Percentiles rank a stretch among this genome's conserved stretches.
Conservation (phyloP, 305 asterid species). For the Fraxinus dipetala region DNA sequence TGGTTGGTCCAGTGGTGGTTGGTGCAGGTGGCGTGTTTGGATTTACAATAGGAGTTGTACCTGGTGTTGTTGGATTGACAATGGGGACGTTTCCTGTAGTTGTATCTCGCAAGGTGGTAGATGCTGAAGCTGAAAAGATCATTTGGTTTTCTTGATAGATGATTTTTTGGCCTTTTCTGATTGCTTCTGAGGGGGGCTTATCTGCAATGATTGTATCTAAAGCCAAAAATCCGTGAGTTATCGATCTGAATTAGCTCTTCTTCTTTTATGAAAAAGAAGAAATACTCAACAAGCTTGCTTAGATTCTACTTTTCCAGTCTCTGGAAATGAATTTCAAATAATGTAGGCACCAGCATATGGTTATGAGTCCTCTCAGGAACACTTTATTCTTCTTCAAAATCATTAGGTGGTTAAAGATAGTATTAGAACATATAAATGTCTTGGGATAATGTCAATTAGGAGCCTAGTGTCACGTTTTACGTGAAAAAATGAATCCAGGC, state of each 20-base stretch:
- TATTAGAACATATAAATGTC: not conserved
- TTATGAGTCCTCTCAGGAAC: not conserved
- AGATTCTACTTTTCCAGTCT: not conserved
- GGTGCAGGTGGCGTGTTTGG: slow-evolving; percentile 43
- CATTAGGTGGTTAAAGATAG: not conserved
- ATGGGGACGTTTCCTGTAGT: slow-evolving; percentile 55
- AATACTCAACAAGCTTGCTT: not conserved
- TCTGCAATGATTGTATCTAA: slow-evolving; percentile 53
- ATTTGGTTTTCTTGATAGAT: slow-evolving; percentile 39
- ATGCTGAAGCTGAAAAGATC: slow-evolving; percentile 38
- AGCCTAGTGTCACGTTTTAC: not conserved
- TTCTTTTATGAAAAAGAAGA: not conserved
- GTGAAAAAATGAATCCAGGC: not conserved
- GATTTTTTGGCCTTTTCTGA: slow-evolving; percentile 35
- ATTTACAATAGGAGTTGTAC: slow-evolving; percentile 39
- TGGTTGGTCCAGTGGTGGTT: slow-evolving; percentile 36
- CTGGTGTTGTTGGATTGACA: slow-evolving; percentile 69
- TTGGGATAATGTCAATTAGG: not conserved
- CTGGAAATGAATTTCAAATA: not conserved
- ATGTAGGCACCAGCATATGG: not conserved
- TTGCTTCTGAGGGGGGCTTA: slow-evolving; percentile 33
- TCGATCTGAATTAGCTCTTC: not conserved
- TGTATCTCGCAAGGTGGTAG: slow-evolving; percentile 38
- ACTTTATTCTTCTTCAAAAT: not conserved
- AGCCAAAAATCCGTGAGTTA: slow-evolving; percentile 12